phyloP scores from a whole-genome alignment of 768 basidiomycete genomes.

The Pleurotus ostreatus region DNA sequence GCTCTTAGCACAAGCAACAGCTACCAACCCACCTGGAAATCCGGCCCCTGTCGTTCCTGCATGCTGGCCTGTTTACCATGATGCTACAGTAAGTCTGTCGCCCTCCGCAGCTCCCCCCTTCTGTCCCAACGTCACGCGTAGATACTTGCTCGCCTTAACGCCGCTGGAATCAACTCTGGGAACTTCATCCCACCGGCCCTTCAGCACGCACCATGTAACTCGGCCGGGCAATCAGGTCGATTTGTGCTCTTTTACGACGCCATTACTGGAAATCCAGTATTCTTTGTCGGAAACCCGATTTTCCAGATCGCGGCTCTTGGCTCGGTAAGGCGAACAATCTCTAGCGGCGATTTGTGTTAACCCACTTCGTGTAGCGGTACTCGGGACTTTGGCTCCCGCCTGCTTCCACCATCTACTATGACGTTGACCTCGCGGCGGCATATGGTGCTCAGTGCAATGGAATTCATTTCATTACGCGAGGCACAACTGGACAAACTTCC shows the following conservation, averaged over 20 bases:
- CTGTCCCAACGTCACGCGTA: not conserved
- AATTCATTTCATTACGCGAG: not conserved
- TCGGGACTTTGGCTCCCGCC: not conserved
- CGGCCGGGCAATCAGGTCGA: not conserved
- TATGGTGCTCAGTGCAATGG: not conserved
- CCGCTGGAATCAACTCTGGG: not conserved
- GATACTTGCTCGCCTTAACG: not conserved
- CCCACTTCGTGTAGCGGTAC: not conserved
- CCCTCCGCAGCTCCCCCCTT: too few species aligned
- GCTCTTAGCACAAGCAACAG: not conserved
- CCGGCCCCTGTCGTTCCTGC: not conserved
- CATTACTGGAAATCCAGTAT: not conserved
- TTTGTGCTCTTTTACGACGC: not conserved
- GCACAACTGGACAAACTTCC: not conserved
- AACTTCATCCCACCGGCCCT: not conserved
- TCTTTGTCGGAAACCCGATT: not conserved
- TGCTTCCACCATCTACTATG: not conserved
- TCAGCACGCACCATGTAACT: not conserved
- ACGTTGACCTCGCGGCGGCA: not conserved
- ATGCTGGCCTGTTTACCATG: slow-evolving; percentile 2
- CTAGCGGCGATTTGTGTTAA: not conserved
- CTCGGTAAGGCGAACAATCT: not conserved
- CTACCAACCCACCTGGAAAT: not conserved
- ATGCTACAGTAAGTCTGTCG: not conserved
- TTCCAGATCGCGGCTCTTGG: slow-evolving; percentile 3